Evolutionary conservation across 108 stramenopile genomes (phyloP), one percentile per base, ranked within the genome.

Genomic region (Skeletonema marinoi): DNA sequence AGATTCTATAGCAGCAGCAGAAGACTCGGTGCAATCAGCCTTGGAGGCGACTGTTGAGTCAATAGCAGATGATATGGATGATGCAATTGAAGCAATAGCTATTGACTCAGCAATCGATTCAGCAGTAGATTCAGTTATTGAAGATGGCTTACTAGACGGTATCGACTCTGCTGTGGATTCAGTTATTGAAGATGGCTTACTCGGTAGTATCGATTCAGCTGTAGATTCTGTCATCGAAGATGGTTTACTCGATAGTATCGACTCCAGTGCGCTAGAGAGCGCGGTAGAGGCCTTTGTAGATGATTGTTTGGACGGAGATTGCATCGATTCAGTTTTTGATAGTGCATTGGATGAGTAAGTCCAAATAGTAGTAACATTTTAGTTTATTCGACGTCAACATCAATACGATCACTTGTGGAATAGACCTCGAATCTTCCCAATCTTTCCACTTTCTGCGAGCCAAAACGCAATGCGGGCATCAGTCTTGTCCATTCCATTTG

Each of bases 391-490:
- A 30, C 46, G 8, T n/a, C 48, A 25, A 58, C 31, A 66, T 58
- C 35, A 11, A 32, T 36, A 17, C 66, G 48, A 16, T 76, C 67
- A 33, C 59, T 67, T 81, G 41, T 68, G 46, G 61, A 75, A 74
- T 12, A 69, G 41, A 63, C 33, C 33, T 4, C 65, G 62, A 29
- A 91, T 74, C 65, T 78, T 81, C 12, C 80, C 87, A 81, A 85
- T 85, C 25, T 86, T 86, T 14, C 78, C 80, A 59, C 75, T 80
- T 39, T 90, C 81, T 4, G 82, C 79, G 32, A 90, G 84, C 70
- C 87, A 81, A 60, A 54, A 77, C 2, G 88, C 89, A 5, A 90
- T 88, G 19, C 87, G 64, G n/a, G 64, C 60, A 69, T 89, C 88
- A 13, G 85, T 78, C 51, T 88, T 80, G 54, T 80, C 86, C 58